Evolutionary conservation across 257 asterid genomes (phyloP).

Genomic region (Gynochthodes officinalis): DNA sequence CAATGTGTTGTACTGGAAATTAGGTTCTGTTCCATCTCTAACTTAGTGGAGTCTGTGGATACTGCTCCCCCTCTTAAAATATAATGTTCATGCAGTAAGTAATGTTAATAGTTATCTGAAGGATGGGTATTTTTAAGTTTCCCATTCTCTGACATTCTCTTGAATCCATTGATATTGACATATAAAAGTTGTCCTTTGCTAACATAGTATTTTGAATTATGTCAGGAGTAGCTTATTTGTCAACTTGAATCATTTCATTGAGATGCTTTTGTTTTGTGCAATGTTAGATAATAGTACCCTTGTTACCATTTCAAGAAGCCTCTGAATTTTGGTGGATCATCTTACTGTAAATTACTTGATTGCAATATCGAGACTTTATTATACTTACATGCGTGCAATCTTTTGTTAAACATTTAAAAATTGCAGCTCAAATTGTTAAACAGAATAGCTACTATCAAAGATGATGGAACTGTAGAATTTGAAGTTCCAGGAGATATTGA

Average conservation of each 20-base stretch:
- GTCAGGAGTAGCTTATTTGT: background rate
- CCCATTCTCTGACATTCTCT: background rate
- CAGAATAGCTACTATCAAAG: constrained; percentile 87
- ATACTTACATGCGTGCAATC: constrained; percentile 11
- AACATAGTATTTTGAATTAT: background rate
- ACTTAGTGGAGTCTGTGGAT: background rate
- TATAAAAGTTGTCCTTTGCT: background rate
- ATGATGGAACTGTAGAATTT: constrained; percentile 91
- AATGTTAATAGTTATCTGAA: background rate
- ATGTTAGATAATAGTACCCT: background rate
- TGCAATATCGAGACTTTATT: background rate
- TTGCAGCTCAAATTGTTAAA: constrained; percentile 91
- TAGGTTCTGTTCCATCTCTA: background rate
- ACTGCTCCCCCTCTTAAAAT: background rate
- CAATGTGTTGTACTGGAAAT: background rate
- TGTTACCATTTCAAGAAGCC: background rate
- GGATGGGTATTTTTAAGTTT: background rate
- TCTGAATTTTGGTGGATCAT: constrained; percentile 4
- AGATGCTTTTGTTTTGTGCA: background rate
- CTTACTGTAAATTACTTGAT: background rate
- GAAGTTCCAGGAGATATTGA: constrained; percentile 78
- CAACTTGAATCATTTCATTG: background rate
- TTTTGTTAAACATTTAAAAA: constrained; percentile 45
- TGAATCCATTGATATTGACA: background rate
- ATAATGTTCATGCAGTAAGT: no score